Conservation (phyloP, 371 early-diverging fungal species). For the Dichotomocladium elegans region DNA sequence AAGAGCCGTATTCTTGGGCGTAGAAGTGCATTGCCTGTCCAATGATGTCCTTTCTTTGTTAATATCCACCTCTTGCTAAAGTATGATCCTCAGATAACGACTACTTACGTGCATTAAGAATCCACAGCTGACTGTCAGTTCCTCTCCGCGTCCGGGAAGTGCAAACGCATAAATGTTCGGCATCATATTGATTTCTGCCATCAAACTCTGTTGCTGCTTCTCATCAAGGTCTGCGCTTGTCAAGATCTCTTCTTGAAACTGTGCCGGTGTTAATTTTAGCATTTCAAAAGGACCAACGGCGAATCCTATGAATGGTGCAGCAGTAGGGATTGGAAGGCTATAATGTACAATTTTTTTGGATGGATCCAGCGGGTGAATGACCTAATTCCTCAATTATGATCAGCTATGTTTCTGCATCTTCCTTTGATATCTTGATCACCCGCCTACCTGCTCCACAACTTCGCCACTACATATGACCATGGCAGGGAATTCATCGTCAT, state of each 20-base stretch:
- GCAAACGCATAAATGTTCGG: slow-evolving; percentile 71
- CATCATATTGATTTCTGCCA: slow-evolving; percentile 46
- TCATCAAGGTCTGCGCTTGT: slow-evolving; percentile 48
- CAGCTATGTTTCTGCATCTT: background rate
- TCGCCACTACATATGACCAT: slow-evolving; percentile 78
- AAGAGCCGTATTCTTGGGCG: slow-evolving; percentile 82
- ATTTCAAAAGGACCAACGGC: slow-evolving; percentile 72
- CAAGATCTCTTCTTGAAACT: slow-evolving; percentile 42
- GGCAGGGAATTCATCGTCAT: slow-evolving; percentile 51
- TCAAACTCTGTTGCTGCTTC: slow-evolving; percentile 43
- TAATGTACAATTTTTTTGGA: slow-evolving; percentile 61
- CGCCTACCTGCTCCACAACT: slow-evolving; percentile 56
- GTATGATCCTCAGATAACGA: no score
- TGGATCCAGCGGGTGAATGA: slow-evolving; percentile 57
- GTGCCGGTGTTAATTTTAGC: slow-evolving; percentile 40
- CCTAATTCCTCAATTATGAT: slow-evolving; percentile 9
- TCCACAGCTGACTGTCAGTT: slow-evolving; percentile 62
- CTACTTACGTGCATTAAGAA: slow-evolving; percentile 71
- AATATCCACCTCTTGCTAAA: no score
- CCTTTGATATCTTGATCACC: background rate
- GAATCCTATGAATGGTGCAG: slow-evolving; percentile 72
- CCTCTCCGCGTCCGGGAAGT: slow-evolving; percentile 52
- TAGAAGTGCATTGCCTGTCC: slow-evolving; percentile 75
- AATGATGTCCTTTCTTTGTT: background rate
- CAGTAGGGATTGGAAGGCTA: slow-evolving; percentile 54